These are phyloP conservation scores for Vanrija sp. DNA, from an alignment of 1,284 basidiomycete genomes.

Conservation along the genomic window DNA sequence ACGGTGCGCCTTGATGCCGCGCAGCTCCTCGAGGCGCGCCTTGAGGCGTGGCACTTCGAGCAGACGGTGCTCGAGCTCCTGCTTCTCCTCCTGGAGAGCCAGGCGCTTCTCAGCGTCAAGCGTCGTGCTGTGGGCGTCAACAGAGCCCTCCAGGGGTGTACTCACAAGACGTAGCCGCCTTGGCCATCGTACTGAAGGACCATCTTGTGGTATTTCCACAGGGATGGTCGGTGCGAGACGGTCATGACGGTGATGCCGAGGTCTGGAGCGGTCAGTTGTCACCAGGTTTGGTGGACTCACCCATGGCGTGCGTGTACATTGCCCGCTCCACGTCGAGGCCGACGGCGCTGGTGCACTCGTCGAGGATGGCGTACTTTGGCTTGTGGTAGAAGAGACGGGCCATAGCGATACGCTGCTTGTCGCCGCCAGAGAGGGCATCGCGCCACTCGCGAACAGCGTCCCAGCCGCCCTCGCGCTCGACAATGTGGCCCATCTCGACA, in stretches of 20 bases:
- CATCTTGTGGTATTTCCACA: conserved; percentile 93
- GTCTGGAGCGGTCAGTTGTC: conserved; percentile 29
- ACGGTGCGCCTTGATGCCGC: conserved; percentile 46
- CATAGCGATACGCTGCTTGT: conserved; percentile 82
- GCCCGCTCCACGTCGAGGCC: conserved; percentile 86
- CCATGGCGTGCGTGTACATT: conserved; percentile 93
- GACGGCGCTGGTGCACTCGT: conserved; percentile 92
- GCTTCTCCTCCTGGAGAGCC: conserved; percentile 90
- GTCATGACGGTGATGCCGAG: conserved; percentile 86
- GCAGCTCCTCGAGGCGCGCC: conserved; percentile 68
- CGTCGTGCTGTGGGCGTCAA: conserved; percentile 54
- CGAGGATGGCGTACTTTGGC: conserved; percentile 95
- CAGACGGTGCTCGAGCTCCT: conserved; percentile 70
- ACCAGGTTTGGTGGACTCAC: conserved; percentile 23
- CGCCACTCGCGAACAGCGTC: conserved; percentile 84
- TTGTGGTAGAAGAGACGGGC: conserved; percentile 92
- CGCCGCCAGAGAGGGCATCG: conserved; percentile 73
- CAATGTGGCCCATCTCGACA: conserved; percentile 82
- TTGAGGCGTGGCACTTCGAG: conserved; percentile 82
- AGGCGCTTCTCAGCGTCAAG: conserved; percentile 87
- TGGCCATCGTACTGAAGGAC: conserved; percentile 77
- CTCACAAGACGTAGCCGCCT: conserved; percentile 63
- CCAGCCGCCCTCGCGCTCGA: conserved; percentile 97
- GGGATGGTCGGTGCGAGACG: conserved; percentile 82
- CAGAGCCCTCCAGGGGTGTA: conserved; percentile 15